phyloP scores from a whole-genome alignment of 1,139 yeast species.

The Blastobotrys elegans region DNA sequence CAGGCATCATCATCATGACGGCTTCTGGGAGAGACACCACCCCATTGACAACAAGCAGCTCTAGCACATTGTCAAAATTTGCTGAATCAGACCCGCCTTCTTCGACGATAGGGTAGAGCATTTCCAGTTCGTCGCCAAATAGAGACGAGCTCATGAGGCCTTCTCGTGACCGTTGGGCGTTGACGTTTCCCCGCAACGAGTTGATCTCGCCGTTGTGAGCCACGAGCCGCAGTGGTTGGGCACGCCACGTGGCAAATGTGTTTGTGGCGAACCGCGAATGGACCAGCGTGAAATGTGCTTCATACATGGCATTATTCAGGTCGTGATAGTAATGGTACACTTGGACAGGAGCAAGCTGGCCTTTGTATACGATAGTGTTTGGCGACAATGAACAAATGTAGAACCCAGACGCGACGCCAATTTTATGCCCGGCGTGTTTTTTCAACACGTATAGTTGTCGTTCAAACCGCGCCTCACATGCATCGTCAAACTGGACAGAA shows the following conservation, averaged over 20 bases:
- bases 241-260: conserved; percentile 99
- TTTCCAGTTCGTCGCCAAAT: conserved; percentile 88
- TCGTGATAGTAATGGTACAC: conserved; percentile 94
- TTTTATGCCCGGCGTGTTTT: conserved; percentile 84
- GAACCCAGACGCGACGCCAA: conserved; percentile 95
- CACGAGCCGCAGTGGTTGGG: conserved; percentile 95
- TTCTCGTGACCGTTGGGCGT: conserved; percentile 99
- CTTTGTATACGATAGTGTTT: conserved; percentile 91
- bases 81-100: conserved; percentile 99
- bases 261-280: conserved; percentile 97
- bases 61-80: conserved; percentile 93
- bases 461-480: conserved; percentile 65
- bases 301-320: conserved; percentile 83
- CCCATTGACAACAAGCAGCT: conserved; percentile 85
- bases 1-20: conserved; percentile 94
- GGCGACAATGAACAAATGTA: conserved; percentile 90
- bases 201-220: conserved; percentile 99
- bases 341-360: conserved; percentile 95
- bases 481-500: conserved; percentile 46
- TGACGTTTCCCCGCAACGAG: conserved; percentile 94
- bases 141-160: conserved; percentile 87
- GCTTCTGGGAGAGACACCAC: conserved; percentile 93
- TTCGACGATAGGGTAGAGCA: conserved; percentile 89
- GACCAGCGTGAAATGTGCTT: conserved; percentile 92
- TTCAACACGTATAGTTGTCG: conserved; percentile 80